Conservation (phyloP, 148 eudicot species). For the Rhododendron williamsianum region DNA sequence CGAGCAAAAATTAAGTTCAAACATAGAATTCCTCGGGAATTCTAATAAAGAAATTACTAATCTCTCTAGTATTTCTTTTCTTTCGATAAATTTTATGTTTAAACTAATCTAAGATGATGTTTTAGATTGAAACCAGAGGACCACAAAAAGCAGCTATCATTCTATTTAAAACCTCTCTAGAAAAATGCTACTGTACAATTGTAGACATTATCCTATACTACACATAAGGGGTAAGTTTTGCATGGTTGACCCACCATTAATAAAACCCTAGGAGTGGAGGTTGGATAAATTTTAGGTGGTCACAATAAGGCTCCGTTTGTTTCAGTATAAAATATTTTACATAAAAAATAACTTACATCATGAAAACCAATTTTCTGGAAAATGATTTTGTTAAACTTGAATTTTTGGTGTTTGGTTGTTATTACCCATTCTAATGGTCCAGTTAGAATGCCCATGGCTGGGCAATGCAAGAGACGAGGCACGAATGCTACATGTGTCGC, state of each 20-base stretch:
- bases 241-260: background rate
- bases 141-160: background rate
- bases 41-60: background rate
- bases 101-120: background rate
- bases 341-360: no score
- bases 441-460: no score
- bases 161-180: no score
- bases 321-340: no score
- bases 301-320: background rate
- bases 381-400: no score
- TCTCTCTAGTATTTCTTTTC: background rate
- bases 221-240: background rate
- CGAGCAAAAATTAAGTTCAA: background rate
- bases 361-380: no score
- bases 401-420: no score
- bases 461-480: no score
- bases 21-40: background rate
- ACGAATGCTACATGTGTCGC: no score
- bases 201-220: background rate
- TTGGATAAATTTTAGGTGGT: background rate
- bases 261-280: background rate
- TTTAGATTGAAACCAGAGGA: background rate
- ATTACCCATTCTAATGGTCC: no score
- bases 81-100: no score
- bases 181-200: no score